phyloP scores from a whole-genome alignment of 78 protist genomes.

The Dictyostelium capitatum region DNA sequence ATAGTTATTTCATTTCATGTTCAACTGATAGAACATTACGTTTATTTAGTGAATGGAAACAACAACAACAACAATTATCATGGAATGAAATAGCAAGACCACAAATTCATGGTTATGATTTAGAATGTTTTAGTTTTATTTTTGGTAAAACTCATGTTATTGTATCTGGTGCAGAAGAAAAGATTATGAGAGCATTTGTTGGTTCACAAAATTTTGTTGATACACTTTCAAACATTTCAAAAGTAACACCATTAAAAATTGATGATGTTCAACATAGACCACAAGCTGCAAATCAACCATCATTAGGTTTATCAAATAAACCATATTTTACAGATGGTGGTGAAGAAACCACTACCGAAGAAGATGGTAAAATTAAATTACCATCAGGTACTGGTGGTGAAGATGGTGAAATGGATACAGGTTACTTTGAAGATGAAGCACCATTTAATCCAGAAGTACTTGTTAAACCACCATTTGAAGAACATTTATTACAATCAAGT shows the following conservation, averaged over 20 bases:
- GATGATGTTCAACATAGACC: constrained; percentile 63
- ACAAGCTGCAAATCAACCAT: constrained; percentile 81
- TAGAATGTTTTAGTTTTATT: constrained; percentile 75
- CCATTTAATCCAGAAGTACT: constrained; percentile 71
- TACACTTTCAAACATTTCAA: constrained; percentile 55
- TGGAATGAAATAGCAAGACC: constrained; percentile 84
- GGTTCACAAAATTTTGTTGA: constrained; percentile 84
- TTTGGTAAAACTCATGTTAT: constrained; percentile 46
- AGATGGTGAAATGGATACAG: constrained; percentile 25
- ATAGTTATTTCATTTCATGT: constrained; percentile 38
- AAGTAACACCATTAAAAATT: neutral
- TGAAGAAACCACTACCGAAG: neutral
- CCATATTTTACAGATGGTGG: constrained; percentile 68
- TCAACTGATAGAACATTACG: constrained; percentile 69
- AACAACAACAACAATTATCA: neutral
- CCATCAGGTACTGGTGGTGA: constrained; percentile 21
- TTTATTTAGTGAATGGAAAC: constrained; percentile 55
- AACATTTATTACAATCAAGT: constrained; percentile 78
- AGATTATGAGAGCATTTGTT: constrained; percentile 80
- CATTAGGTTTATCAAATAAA: constrained; percentile 84
- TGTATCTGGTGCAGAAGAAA: constrained; percentile 83
- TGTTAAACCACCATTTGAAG: constrained; percentile 78
- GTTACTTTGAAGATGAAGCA: constrained; percentile 51
- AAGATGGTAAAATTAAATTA: neutral
- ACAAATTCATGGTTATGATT: constrained; percentile 84